Base-by-base conservation (phyloP, 2,329 filamentous ascomycete species). In the Chaetomium globosum region DNA sequence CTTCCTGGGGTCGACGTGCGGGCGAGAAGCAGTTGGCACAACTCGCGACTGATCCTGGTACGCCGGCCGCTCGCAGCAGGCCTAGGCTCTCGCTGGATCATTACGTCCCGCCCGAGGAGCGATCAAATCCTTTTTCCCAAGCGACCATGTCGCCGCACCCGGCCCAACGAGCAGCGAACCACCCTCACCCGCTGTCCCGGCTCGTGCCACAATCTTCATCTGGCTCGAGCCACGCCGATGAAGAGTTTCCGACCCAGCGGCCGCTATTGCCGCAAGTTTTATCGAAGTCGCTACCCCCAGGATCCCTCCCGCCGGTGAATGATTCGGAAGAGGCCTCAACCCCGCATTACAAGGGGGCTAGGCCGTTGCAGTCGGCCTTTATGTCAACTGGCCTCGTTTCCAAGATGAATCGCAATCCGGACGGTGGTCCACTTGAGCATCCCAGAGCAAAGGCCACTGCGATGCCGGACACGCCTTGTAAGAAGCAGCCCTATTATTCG, bases 381-480 rank as follows among this genome's bases (percentile, higher is more conserved):
- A 93, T 92, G 82, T 98, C 95, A 1, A 98, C 95, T 0, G 93
- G 94, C 1, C 81, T 99, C 31, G 89, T 99, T 61, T 97, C 95
- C 12, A 99, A 99, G 80, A 91, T 96, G 77, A 96, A 95, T 73
- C 89, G 91, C 64, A 89, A 91, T 75, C 85, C 89, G 0, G 92
- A 97, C 70, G 85, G 92, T 59, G 85, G 81, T 76, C 69, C 78
- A 80, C 73, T 78, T 80, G 70, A 77, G 76, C 69, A 70, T 61
- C 77, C 80, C 46, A 81, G 80, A 28, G 79, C 79, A 31, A 84
- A 83, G 77, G 87, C 68, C 2, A 51, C 65, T 89, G 74, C 80
- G 86, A 93, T 96, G 82, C 94, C 95, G 0, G 95, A 98, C 74
- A 99, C 95, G 1, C 95, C 95, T 1, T 98, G 95, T 78, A 99